Percentiles rank a stretch among this genome's conserved stretches.
Evolutionary conservation across 2,329 filamentous ascomycete genomes (phyloP).

Genomic region (Xylariaceae sp.): DNA sequence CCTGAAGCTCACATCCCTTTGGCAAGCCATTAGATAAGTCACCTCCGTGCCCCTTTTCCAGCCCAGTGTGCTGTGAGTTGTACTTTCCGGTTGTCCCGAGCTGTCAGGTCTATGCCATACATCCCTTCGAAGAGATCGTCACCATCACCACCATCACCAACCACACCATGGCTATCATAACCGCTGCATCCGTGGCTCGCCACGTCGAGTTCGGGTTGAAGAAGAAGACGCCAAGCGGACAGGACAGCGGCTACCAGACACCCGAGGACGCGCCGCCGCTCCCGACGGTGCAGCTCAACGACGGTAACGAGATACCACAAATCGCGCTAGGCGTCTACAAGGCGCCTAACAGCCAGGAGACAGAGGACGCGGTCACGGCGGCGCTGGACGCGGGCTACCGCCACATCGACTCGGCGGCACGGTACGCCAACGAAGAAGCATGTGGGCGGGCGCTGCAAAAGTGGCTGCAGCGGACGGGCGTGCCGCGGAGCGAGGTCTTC

Average conservation of each 20-base stretch:
- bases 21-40: too few species aligned
- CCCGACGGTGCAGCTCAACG: constrained; percentile 5
- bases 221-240: constrained; percentile 1
- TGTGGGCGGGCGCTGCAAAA: constrained; percentile 12
- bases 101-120: too few species aligned
- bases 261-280: constrained; percentile 2
- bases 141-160: too few species aligned
- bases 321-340: constrained; percentile 42
- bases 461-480: constrained; percentile 20
- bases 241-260: constrained; percentile 4
- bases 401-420: constrained; percentile 42
- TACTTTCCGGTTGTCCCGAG: too few species aligned
- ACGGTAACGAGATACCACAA: constrained; percentile 5
- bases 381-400: constrained; percentile 42
- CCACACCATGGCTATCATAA: not conserved
- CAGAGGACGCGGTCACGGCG: constrained; percentile 25
- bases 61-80: too few species aligned
- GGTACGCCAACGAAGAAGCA: constrained; percentile 19
- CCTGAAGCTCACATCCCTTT: too few species aligned
- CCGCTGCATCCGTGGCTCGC: not conserved
- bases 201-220: constrained; percentile 1
- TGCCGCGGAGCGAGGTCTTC: constrained; percentile 28
- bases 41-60: too few species aligned
- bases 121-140: too few species aligned
- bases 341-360: constrained; percentile 33